These are phyloP conservation scores for Termitomyces sp. DNA, from an alignment of 1,284 basidiomycete species.

Conservation along the genomic window DNA sequence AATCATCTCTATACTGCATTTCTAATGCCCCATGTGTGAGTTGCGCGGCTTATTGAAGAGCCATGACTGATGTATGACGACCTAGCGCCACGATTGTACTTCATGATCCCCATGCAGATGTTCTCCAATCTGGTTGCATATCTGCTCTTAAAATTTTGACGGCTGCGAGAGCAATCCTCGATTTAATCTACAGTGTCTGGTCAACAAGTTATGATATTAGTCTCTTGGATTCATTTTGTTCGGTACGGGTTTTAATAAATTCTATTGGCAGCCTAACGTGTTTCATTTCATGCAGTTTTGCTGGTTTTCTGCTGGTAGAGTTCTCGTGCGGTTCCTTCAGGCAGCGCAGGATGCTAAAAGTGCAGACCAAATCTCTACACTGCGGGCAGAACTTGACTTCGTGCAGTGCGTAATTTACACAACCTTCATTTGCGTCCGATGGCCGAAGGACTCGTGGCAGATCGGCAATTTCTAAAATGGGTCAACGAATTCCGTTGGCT, in stretches of 20 bases:
- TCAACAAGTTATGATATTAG: constrained; percentile 69
- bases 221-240: constrained; percentile 56
- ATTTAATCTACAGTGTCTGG: constrained; percentile 60
- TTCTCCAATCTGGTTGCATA: constrained; percentile 50
- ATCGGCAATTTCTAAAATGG: constrained; percentile 54
- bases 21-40: constrained; percentile 60
- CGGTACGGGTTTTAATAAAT: constrained; percentile 33
- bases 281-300: constrained; percentile 42
- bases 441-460: constrained; percentile 28
- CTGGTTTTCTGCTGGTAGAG: constrained; percentile 63
- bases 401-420: constrained; percentile 43
- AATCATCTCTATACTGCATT: constrained; percentile 62
- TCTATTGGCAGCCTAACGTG: constrained; percentile 6
- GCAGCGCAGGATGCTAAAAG: constrained; percentile 50
- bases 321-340: constrained; percentile 59
- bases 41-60: constrained; percentile 11
- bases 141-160: constrained; percentile 63
- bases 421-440: neutral
- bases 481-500: constrained; percentile 59
- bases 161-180: constrained; percentile 59
- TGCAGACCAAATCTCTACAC: constrained; percentile 46
- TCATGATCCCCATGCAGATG: constrained; percentile 68
- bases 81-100: constrained; percentile 56
- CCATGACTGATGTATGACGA: constrained; percentile 3
- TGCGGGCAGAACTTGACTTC: constrained; percentile 59